Evolutionary conservation across 2,329 filamentous ascomycete genomes (phyloP), one percentile per base, ranked within the genome.

Genomic region (Botryosphaeria dothidea): DNA sequence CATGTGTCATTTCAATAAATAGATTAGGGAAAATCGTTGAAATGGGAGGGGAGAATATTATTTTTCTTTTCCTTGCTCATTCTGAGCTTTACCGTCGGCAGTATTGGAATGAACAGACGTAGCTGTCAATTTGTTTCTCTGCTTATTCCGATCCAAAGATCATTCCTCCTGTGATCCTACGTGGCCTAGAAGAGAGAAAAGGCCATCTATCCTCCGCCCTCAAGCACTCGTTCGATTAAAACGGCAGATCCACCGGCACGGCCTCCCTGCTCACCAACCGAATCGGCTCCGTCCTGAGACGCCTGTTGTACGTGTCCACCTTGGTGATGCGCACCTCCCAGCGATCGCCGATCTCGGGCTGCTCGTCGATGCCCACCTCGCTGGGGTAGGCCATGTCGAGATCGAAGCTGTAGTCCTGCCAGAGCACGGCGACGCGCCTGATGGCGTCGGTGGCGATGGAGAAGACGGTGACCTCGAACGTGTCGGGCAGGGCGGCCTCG

Each of bases 401-500:
- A 31, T 65, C 62, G 41, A 60, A 48, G 13, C 38, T 49, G 21
- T 23, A 52, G 23, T 65, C 54, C 27, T 46, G 62, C 43, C 45
- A 65, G 11, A 51, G 41, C 8, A 49, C 38, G 31, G 29, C 21
- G 15, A 64, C 29, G 29, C 19, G 19, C 1, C 5, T 29, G 19
- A 34, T 9, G 19, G 17, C 7, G 21, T 29, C 52, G 31, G 5
- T 2, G 15, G 4, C 4, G 3, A n/a, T 5, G n/a, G 38, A 57
- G 52, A 27, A 58, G 19, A 78, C 69, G 68, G 71, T 72, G 29
- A 76, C 74, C 21, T 66, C 72, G 67, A 85, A 82, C 0, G 78
- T 81, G 17, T 80, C 71, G 0, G 86, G 86, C 4, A 88, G 73
- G 1, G 74, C 60, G 11, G 80, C 81, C 69, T 88, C 83, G 9